Percentiles rank a stretch among this genome's conserved stretches.
Conservation (phyloP, 371 early-diverging fungal genomes). For the Circinella minor region DNA sequence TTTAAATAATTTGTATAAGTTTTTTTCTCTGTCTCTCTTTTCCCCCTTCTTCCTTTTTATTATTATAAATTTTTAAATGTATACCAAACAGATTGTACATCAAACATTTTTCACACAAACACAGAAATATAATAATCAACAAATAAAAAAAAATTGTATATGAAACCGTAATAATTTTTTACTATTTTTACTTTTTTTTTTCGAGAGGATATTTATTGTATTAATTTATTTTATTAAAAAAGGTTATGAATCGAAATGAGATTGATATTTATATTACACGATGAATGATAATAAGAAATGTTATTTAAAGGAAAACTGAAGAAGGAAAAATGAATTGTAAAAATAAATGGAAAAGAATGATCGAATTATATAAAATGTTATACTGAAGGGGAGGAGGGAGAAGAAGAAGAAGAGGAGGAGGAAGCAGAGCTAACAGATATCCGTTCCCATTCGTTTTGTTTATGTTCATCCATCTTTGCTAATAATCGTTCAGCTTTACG, state of each 20-base stretch:
- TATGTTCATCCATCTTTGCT: slow-evolving; percentile 41
- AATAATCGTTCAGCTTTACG: slow-evolving; percentile 37
- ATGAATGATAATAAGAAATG: no score
- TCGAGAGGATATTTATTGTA: neutral
- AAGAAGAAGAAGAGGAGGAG: neutral
- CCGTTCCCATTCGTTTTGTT: slow-evolving; percentile 51
- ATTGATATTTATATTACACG: no score
- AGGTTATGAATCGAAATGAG: neutral
- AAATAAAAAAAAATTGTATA: slow-evolving; percentile 5
- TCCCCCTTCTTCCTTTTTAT: neutral
- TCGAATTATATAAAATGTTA: no score
- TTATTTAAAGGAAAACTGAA: no score
- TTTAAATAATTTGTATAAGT: no score
- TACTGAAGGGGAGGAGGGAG: neutral
- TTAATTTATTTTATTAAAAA: neutral
- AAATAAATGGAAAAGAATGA: no score
- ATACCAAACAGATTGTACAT: slow-evolving; percentile 3
- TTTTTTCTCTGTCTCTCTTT: no score
- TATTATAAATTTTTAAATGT: neutral
- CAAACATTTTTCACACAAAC: neutral
- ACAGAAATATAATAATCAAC: neutral
- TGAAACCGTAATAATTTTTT: neutral
- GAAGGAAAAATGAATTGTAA: no score
- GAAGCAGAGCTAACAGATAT: slow-evolving; percentile 6
- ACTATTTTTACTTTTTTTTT: neutral